phyloP scores from a whole-genome alignment of 345 rosid species.

The Melaleuca quinquenervia region DNA sequence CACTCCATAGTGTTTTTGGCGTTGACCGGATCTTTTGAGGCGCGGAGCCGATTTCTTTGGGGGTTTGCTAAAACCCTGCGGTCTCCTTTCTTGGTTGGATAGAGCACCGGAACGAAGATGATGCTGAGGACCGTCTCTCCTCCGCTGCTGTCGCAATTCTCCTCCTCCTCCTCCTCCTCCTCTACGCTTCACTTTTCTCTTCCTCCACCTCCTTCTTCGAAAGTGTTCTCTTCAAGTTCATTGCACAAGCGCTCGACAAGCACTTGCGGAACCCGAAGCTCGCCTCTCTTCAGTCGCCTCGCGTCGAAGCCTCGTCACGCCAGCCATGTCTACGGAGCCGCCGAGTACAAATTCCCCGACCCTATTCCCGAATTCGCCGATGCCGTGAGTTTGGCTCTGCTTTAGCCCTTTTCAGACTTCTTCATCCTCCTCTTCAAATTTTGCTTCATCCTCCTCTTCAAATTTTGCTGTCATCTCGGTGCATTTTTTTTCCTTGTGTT shows the following conservation, averaged over 20 bases:
- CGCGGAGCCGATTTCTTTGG: too few species aligned
- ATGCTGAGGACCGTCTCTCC: background rate
- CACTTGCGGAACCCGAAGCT: background rate
- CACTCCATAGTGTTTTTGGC: background rate
- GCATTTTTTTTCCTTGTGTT: background rate
- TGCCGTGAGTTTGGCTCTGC: constrained; percentile 28
- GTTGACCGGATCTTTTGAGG: too few species aligned
- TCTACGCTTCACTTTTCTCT: constrained; percentile 1
- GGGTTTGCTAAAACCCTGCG: background rate
- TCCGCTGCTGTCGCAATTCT: background rate
- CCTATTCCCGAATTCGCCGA: constrained; percentile 89
- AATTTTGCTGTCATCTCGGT: background rate
- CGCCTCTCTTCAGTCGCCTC: background rate
- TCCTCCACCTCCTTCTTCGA: constrained; percentile 1
- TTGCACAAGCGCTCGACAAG: background rate
- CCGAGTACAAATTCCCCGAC: constrained; percentile 77
- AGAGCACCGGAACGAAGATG: background rate
- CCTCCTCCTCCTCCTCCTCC: background rate
- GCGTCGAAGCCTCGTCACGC: background rate
- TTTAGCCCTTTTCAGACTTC: background rate
- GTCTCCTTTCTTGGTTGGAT: background rate
- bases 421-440: background rate
- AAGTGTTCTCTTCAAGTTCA: background rate
- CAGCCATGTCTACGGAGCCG: constrained; percentile 40
- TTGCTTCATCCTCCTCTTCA: background rate